Evolutionary conservation across 2,329 filamentous ascomycete genomes (phyloP), one percentile per base, ranked within the genome.

Genomic region (Fusarium heterosporum): DNA sequence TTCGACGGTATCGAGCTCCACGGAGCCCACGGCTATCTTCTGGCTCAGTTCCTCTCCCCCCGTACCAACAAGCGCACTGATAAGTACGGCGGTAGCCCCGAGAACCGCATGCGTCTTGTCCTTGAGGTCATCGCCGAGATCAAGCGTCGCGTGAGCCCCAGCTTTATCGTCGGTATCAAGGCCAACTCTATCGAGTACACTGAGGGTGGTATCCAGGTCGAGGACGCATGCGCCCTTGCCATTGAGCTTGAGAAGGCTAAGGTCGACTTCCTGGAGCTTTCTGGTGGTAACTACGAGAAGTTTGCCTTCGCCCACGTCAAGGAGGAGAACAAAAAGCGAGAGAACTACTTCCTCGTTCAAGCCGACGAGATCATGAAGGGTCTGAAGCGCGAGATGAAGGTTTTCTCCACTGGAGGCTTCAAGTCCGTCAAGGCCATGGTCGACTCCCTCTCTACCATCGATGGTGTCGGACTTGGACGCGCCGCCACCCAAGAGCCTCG

Each of bases 321-420:
- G 56, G 85, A 87, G 32, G 82, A 79, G 32, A 88, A 83, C 14
- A 79, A 78, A 68, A 82, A 83, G 74, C 79, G 83, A 2, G 85
- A 87, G 70, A 80, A 83, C 10, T 87, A 86, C 78, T 88, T 88
- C 78, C 72, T 88, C 49, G 81, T 85, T 0, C 87, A 87, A 41
- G 86, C 86, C 1, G 80, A 87, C 61, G 69, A 76, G 63, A 82
- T 89, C 71, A 75, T 81, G 32, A 68, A 67, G 45, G 54, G 25
- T 8, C n/a, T 67, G n/a, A 65, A 55, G 17, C 25, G 64, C 0
- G 64, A 67, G 3, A 55, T 64, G 6, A 68, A 54, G 25, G 40
- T 67, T 8, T 67, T 64, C 11, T 67, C 64, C 2, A 67, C 64
- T 1, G 64, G 64, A n/a, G 64, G 64, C 14, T 67, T 64, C 45